phyloP scores from a whole-genome alignment of 306 rosid genomes.

The Pyrus bretschneideri region DNA sequence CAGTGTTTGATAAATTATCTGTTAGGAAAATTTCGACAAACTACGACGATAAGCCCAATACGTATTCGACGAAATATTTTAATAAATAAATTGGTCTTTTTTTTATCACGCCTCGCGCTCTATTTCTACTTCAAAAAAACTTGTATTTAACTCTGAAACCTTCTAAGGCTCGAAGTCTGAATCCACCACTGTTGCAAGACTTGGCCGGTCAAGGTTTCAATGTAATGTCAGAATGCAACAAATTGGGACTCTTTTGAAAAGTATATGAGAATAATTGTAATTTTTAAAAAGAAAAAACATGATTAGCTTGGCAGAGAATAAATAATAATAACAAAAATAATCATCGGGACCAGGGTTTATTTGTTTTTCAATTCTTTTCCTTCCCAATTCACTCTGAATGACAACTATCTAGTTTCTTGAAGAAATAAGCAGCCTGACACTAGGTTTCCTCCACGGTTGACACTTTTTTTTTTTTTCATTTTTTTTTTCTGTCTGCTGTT shows the following conservation, averaged over 20 bases:
- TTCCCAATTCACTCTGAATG: not conserved
- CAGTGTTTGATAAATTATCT: too few species aligned
- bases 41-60: fast-evolving
- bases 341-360: not conserved
- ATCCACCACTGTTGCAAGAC: too few species aligned
- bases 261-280: not conserved
- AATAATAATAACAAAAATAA: not conserved
- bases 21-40: fast-evolving
- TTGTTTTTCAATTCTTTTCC: slow-evolving; percentile 1
- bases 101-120: too few species aligned
- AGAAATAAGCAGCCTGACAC: too few species aligned
- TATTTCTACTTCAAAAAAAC: too few species aligned
- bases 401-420: not conserved
- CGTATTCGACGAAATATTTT: fast-evolving
- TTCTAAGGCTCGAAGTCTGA: too few species aligned
- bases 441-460: not conserved
- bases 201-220: not conserved
- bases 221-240: not conserved
- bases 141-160: too few species aligned
- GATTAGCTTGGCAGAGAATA: slow-evolving; percentile 5
- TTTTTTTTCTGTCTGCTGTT: not conserved
- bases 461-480: not conserved
- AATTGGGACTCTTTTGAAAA: slow-evolving; percentile 3
- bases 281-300: not conserved
- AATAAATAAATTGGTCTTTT: too few species aligned